These are phyloP conservation scores for Aspergillus bombycis DNA, from an alignment of 2,329 filamentous ascomycete species.

Conservation along the genomic window DNA sequence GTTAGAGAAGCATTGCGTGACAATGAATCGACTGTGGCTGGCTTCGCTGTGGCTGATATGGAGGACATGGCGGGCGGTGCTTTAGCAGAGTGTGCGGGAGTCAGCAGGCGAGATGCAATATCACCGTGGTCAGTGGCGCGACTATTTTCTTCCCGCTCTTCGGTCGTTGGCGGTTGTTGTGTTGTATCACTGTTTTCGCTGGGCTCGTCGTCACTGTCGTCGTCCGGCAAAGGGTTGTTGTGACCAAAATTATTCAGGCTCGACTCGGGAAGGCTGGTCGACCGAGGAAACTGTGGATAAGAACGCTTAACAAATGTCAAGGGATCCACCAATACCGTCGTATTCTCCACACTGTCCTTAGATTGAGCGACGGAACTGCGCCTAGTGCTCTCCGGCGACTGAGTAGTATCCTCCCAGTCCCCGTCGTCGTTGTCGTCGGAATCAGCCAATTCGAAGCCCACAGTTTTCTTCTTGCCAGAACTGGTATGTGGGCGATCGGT, in stretches of 20 bases:
- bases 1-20: slow-evolving; percentile 42
- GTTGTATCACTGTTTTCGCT: slow-evolving; percentile 16
- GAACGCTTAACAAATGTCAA: slow-evolving; percentile 46
- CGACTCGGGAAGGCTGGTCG: slow-evolving; percentile 43
- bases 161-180: slow-evolving; percentile 18
- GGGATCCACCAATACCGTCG: slow-evolving; percentile 40
- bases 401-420: slow-evolving; percentile 51
- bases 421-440: slow-evolving; percentile 50
- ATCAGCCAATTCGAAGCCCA: slow-evolving; percentile 50
- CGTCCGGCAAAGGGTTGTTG: slow-evolving; percentile 22
- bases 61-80: slow-evolving; percentile 54
- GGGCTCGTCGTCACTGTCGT: slow-evolving; percentile 26
- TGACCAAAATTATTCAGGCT: slow-evolving; percentile 37
- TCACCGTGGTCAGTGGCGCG: slow-evolving; percentile 37
- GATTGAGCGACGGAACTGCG: slow-evolving; percentile 47
- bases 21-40: slow-evolving; percentile 36
- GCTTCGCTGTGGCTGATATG: slow-evolving; percentile 49
- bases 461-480: slow-evolving; percentile 48
- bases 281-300: slow-evolving; percentile 42
- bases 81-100: slow-evolving; percentile 45
- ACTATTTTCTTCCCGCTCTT: slow-evolving; percentile 24
- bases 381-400: slow-evolving; percentile 51
- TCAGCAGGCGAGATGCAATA: slow-evolving; percentile 42
- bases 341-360: slow-evolving; percentile 39
- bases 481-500: slow-evolving; percentile 38